Percentiles rank a stretch among this genome's conserved stretches.
Evolutionary conservation across 2,329 filamentous ascomycete genomes (phyloP).

Genomic region (Ophiostoma pallidulum): DNA sequence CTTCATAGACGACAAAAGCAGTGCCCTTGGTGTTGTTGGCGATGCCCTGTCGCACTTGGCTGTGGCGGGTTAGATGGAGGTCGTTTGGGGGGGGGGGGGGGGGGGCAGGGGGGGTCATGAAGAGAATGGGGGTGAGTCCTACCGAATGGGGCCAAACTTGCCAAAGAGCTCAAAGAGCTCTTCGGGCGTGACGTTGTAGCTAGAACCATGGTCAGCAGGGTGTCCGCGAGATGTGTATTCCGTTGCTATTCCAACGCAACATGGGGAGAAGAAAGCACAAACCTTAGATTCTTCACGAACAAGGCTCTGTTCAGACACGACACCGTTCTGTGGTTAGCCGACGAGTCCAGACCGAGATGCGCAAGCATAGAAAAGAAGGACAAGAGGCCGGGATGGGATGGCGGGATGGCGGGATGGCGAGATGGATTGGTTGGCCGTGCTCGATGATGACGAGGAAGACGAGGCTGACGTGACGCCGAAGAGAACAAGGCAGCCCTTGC

Average conservation of each 20-base stretch:
- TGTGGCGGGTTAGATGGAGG: conserved; percentile 31
- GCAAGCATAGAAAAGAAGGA: neutral
- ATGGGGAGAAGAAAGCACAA: conserved; percentile 47
- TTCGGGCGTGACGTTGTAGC: conserved; percentile 98
- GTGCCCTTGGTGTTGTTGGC: conserved; percentile 96
- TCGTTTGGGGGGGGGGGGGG: neutral
- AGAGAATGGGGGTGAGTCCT: conserved; percentile 31
- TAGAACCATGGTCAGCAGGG: conserved; percentile 26
- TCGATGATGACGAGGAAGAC: too few relatives aligned
- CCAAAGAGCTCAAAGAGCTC: conserved; percentile 98
- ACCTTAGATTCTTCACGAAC: conserved; percentile 99
- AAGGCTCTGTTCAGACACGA: conserved; percentile 61
- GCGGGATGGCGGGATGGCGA: too few relatives aligned
- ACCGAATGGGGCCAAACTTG: conserved; percentile 94
- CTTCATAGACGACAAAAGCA: conserved; percentile 98
- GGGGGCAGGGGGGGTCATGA: neutral
- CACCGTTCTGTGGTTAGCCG: conserved; percentile 21
- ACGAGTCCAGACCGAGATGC: neutral
- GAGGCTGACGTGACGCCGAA: too few relatives aligned
- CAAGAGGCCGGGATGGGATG: too few relatives aligned
- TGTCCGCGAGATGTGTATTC: neutral
- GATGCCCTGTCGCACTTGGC: conserved; percentile 97
- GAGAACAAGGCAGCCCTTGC: too few relatives aligned
- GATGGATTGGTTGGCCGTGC: too few relatives aligned
- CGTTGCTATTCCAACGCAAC: conserved; percentile 1